Base-by-base conservation (phyloP, 2,329 filamentous ascomycete species). In the Endocalyx cinctus region DNA sequence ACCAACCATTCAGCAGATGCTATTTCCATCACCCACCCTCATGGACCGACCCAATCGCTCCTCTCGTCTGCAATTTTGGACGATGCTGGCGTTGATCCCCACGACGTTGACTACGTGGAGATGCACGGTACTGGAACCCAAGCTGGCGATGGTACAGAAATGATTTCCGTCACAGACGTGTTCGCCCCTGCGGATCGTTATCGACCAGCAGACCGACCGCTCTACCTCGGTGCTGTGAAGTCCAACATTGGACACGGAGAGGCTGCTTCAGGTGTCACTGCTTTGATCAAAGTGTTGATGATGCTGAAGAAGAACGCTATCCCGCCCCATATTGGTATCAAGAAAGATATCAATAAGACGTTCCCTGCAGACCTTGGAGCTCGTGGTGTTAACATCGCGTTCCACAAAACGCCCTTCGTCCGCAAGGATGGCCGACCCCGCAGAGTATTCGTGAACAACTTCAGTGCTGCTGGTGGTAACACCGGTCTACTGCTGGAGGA, bases 61-160 rank as follows among this genome's bases (percentile, higher is more conserved):
- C 64, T 92, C 10, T 90, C 83, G 49, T 74, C 75, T 35, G 69
- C 76, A 25, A 79, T 92, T 17, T 68, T 92, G 1, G 74, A 82
- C 29, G 75, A 84, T 27, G 81, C 84, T 26, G 81, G 82, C 38
- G 72, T 92, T 15, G 80, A 89, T 50, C 82, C 86, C 2, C 72
- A 79, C 31, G 83, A 89, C 42, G 73, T 94, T 30, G 79, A 79
- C 58, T 94, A 90, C 51, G 80, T 94, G 7, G 87, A 94, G 60
- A 87, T 92, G 80, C 87, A 94, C 57, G 87, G 85, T 11, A 94
- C 87, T 3, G 87, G 87, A 19, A 94, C 86, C 0, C 85, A 92
- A 57, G 86, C 84, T 19, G 87, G 85, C 40, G 87, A 94, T 51
- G 80, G 79, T 6, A 83, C 79, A 4, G 88, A 95, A 57, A 89